A percentile compares a stretch with the other conserved stretches of the same genome.
Conservation (phyloP, 371 early-diverging fungal genomes). For the Mortierella sp. region DNA sequence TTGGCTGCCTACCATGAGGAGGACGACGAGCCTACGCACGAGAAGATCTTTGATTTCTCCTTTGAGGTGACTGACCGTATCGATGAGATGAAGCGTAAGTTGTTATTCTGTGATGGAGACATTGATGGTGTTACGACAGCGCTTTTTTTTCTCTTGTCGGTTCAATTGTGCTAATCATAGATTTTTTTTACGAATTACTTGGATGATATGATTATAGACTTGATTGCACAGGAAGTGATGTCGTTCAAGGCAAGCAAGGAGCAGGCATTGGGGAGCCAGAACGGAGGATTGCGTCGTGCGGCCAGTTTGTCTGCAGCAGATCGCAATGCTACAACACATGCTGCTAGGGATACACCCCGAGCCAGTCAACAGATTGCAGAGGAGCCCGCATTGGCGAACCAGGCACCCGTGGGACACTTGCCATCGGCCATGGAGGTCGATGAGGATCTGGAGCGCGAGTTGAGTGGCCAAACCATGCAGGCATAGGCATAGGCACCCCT, state of each 20-base stretch:
- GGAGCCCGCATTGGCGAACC: conserved; percentile 46
- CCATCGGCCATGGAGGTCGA: conserved; percentile 67
- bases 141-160: not conserved
- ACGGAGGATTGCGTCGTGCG: conserved; percentile 52
- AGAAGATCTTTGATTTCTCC: conserved; percentile 89
- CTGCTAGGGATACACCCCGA: conserved; percentile 44
- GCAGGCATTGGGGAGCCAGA: conserved; percentile 40
- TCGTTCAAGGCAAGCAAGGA: conserved; percentile 69
- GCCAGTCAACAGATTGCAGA: conserved; percentile 28
- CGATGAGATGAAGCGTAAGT: conserved; percentile 90
- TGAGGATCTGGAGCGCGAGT: conserved; percentile 70
- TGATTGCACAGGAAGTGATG: conserved; percentile 94
- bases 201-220: conserved; percentile 56
- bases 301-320: conserved; percentile 53
- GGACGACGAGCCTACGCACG: conserved; percentile 84
- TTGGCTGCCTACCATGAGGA: conserved; percentile 83
- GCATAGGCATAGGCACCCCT: conserved; percentile 4
- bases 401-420: conserved; percentile 40
- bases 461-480: conserved; percentile 62
- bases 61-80: conserved; percentile 91
- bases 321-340: conserved; percentile 45
- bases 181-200: not conserved
- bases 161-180: not conserved
- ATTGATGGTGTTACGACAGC: not conserved
- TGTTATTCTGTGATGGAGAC: not conserved